Conservation (phyloP, 2,329 filamentous ascomycete genomes). For the Scedosporium aurantiacum region DNA sequence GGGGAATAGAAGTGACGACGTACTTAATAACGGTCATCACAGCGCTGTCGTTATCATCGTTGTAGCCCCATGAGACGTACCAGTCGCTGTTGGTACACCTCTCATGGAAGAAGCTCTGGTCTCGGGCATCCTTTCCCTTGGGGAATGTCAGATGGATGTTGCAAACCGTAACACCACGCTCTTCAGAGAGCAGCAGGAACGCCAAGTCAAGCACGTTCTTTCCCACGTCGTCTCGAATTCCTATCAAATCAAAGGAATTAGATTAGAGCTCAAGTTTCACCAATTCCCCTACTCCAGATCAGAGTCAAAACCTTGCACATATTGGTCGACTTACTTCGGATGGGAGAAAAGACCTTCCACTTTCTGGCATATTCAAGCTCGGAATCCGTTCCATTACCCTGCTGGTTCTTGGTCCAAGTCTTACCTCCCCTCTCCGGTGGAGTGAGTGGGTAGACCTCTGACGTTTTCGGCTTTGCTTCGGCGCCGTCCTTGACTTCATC, state of each 20-base stretch:
- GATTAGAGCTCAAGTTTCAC: not conserved
- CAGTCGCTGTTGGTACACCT: constrained; percentile 16
- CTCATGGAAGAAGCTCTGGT: constrained; percentile 15
- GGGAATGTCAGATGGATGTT: not conserved
- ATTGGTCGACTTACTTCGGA: not conserved
- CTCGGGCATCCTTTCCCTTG: constrained; percentile 9
- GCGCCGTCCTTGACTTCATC: not conserved
- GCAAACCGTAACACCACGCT: not conserved
- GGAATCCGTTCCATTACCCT: not conserved
- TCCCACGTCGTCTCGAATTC: not conserved
- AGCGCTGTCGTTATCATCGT: constrained; percentile 16
- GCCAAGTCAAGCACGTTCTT: not conserved
- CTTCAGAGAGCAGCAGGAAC: not conserved
- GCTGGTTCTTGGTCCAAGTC: not conserved
- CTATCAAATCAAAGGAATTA: not conserved
- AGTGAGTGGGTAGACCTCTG: not conserved
- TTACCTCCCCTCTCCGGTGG: not conserved
- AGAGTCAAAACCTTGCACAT: not conserved
- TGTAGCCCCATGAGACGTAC: constrained; percentile 21
- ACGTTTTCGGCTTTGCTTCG: not conserved
- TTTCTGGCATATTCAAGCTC: not conserved
- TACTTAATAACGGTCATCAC: constrained; percentile 21
- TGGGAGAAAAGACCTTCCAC: not conserved
- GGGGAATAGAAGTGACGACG: constrained; percentile 10
- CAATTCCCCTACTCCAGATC: not conserved